Evolutionary conservation across 768 basidiomycete genomes (phyloP).

Genomic region (Zangia roseola): DNA sequence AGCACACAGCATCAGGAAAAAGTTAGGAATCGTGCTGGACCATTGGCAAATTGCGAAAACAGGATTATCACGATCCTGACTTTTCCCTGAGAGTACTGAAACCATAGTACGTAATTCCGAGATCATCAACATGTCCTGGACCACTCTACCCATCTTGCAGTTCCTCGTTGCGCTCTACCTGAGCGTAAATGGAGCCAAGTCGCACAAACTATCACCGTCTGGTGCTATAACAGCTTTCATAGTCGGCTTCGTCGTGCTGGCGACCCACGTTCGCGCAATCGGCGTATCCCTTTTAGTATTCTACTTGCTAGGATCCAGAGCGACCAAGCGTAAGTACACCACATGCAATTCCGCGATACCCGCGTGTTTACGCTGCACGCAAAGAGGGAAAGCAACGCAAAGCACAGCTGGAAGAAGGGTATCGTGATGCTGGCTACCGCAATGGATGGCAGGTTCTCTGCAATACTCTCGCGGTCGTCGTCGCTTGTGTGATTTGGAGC

Average conservation of each 20-base stretch:
- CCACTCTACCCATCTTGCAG: slow-evolving; percentile 39
- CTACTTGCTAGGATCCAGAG: slow-evolving; percentile 77
- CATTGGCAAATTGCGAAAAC: no score
- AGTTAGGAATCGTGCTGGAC: no score
- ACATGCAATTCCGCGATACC: not conserved
- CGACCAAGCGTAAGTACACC: slow-evolving; percentile 70
- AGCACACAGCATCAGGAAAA: no score
- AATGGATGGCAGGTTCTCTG: slow-evolving; percentile 79
- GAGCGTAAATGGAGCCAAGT: slow-evolving; percentile 66
- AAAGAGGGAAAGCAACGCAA: slow-evolving; percentile 76
- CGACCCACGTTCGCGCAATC: slow-evolving; percentile 63
- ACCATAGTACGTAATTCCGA: no score
- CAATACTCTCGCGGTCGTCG: slow-evolving; percentile 68
- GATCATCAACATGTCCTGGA: slow-evolving; percentile 20
- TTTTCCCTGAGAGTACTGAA: no score
- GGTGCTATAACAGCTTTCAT: slow-evolving; percentile 77
- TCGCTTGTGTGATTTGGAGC: slow-evolving; percentile 65
- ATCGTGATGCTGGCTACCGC: slow-evolving; percentile 72
- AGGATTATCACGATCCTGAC: no score
- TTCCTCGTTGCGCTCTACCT: slow-evolving; percentile 52
- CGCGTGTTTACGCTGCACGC: not conserved
- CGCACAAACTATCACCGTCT: slow-evolving; percentile 70
- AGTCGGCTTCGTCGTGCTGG: slow-evolving; percentile 72
- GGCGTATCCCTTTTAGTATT: slow-evolving; percentile 70
- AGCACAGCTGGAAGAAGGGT: slow-evolving; percentile 72